Evolutionary conservation across 2,329 filamentous ascomycete genomes (phyloP), one percentile per base, ranked within the genome.

Genomic region (Aureobasidium musti): DNA sequence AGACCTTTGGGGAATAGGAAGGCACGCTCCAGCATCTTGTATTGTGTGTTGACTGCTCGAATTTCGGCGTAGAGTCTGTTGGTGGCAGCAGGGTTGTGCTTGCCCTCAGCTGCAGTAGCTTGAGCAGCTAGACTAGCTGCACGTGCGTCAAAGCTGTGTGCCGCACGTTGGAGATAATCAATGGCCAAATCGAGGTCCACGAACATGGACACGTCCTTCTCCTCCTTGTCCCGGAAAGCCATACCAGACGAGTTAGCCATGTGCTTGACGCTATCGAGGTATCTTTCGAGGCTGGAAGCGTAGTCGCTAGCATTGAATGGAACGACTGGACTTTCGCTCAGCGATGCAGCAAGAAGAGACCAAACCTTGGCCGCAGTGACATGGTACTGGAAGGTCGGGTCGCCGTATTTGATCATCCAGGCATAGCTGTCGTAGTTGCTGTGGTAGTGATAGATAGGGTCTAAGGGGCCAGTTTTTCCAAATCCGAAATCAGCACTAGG

Each of bases 371-470:
- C 78, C 26, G 82, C 80, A 0, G 81, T 77, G 26, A 77, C 77
- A 71, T 89, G 87, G 71, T 89, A 87, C 8, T 82, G 74, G 77
- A 84, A 88, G 13, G 76, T 79, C 0, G 81, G 79, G 70, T 96
- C 92, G 4, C 91, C 91, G 70, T 87, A 92, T 3, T 81, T 88
- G 17, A 88, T 83, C 90, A 95, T 95, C 91, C 91, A 96, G 72
- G 89, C 81, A 74, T 91, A 93, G 39, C 85, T 90, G 74, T 96
- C 92, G 74, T 93, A 96, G 77, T 95, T 95, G 69, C 86, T 86
- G 75, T 96, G 91, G 73, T 95, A 96, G 70, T 90, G 89, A 74
- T 89, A 91, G 7, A 91, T 79, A 0, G 88, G 79, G 30, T 78
- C 74, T 0, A 72, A 69, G 2, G 69, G 67, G 17, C 70, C 74